Base-by-base conservation (phyloP, 2,329 filamentous ascomycete genomes). In the Xylaria sp. region DNA sequence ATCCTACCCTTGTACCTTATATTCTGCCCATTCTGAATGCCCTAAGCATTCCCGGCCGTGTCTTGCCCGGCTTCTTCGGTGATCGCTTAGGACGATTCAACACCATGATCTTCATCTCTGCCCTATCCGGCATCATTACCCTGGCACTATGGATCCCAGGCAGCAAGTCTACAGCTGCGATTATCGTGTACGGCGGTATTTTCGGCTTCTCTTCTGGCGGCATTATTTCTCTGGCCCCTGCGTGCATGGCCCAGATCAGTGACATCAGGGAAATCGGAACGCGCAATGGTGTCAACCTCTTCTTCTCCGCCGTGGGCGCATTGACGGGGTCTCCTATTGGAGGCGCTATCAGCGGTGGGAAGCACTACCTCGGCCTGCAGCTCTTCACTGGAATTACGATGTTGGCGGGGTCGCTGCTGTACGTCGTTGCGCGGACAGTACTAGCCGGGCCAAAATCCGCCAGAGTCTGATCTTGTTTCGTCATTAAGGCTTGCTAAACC, bases 251-350 rank as follows among this genome's bases (percentile, higher is more conserved):
- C 1, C 90, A 93, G 74, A 90, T 93, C 69, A 89, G 87, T 1
- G 89, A 92, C 50, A 85, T 93, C 51, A 82, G 86, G 19, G 85
- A 92, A 75, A 89, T 94, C 27, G 92, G 92, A 12, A 86, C 89
- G 2, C 84, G 92, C 8, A 89, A 85, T 1, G 92, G 92, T 0
- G 85, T 86, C 0, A 84, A 88, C 30, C 92, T 91, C 75, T 85
- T 87, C 14, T 78, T 89, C 56, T 83, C 89, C 61, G 84, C 88
- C 1, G 79, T 93, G 39, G 90, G 89, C 2, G 89, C 88, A 1
- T 79, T 94, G 60, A 88, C 88, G 0, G 89, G 90, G 0, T 89
- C 84, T 58, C 91, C 91, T 0, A 91, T 93, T 71, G 90, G 85
- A 1, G 90, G 90, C 4, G 88, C 57, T 9, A 67, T 67, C 24